These are phyloP conservation scores for Triticum dicoccoides DNA, from an alignment of 176 grass and related monocot species.

Conservation along the genomic window DNA sequence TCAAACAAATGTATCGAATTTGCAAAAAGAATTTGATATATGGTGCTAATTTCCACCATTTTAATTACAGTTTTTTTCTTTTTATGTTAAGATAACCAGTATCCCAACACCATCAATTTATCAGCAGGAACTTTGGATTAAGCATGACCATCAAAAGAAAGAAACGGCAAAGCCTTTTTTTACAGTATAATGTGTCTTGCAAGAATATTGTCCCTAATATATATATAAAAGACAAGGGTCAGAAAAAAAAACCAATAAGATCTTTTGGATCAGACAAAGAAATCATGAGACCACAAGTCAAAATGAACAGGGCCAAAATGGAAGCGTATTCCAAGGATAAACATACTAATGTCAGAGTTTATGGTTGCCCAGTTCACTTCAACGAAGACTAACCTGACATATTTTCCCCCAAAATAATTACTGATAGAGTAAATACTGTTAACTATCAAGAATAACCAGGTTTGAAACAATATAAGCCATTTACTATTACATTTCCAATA, in stretches of 20 bases:
- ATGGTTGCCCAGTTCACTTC: neutral
- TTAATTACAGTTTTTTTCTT: neutral
- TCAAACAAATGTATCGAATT: neutral
- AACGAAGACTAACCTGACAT: neutral
- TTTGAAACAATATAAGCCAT: neutral
- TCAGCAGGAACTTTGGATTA: neutral
- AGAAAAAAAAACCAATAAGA: neutral
- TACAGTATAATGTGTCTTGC: neutral
- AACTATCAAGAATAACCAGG: neutral
- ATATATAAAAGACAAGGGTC: neutral
- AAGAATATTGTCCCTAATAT: neutral
- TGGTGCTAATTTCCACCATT: neutral
- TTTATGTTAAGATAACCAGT: neutral
- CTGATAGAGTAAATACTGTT: neutral
- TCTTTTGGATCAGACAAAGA: neutral
- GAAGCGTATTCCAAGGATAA: neutral
- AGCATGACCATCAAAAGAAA: neutral
- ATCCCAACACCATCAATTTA: slow-evolving; percentile 7
- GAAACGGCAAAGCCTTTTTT: neutral
- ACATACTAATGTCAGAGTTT: neutral
- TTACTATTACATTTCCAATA: slow-evolving; percentile 9
- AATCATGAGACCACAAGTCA: neutral
- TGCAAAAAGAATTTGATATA: neutral
- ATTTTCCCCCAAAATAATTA: neutral
- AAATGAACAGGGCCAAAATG: neutral